Evolutionary conservation across 2,329 filamentous ascomycete species (phyloP).

Genomic region (Graphium sp.): DNA sequence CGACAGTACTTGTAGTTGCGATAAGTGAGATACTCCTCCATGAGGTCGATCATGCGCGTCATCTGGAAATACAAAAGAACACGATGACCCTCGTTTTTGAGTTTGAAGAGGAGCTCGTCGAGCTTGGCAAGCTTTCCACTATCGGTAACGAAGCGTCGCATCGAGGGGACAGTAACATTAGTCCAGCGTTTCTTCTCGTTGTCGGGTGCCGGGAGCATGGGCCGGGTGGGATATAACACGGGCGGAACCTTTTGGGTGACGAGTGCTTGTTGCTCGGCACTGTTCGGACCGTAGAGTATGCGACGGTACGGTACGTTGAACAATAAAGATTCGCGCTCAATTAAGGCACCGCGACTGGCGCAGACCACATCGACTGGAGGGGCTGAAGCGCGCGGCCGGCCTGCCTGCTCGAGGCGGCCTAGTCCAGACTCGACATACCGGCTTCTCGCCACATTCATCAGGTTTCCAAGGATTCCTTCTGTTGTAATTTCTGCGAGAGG

Average conservation of each 20-base stretch:
- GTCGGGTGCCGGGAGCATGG: slow-evolving; percentile 61
- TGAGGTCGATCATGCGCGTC: slow-evolving; percentile 98
- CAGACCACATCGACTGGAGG: slow-evolving; percentile 73
- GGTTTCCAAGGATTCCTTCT: slow-evolving; percentile 54
- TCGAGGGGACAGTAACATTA: slow-evolving; percentile 83
- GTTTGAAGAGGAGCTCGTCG: slow-evolving; percentile 69
- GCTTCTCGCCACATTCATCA: slow-evolving; percentile 63
- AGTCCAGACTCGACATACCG: slow-evolving; percentile 56
- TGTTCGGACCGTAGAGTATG: slow-evolving; percentile 50
- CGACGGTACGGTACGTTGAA: slow-evolving; percentile 69
- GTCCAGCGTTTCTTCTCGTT: slow-evolving; percentile 75
- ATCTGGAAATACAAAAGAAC: slow-evolving; percentile 99
- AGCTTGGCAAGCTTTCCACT: slow-evolving; percentile 90
- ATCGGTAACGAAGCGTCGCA: slow-evolving; percentile 94
- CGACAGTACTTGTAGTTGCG: slow-evolving; percentile 98
- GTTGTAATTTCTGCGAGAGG: slow-evolving; percentile 52
- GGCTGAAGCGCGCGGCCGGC: slow-evolving; percentile 60
- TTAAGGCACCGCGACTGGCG: slow-evolving; percentile 44
- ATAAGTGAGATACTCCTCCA: slow-evolving; percentile 98
- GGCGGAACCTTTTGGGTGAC: slow-evolving; percentile 57
- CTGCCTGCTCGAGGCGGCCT: slow-evolving; percentile 64
- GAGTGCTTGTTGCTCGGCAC: slow-evolving; percentile 54
- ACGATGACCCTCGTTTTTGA: slow-evolving; percentile 85
- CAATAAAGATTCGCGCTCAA: slow-evolving; percentile 55
- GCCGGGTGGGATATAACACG: slow-evolving; percentile 41